Evolutionary conservation across 2,329 filamentous ascomycete genomes (phyloP).

Genomic region (Myriosclerotinia curreyana): DNA sequence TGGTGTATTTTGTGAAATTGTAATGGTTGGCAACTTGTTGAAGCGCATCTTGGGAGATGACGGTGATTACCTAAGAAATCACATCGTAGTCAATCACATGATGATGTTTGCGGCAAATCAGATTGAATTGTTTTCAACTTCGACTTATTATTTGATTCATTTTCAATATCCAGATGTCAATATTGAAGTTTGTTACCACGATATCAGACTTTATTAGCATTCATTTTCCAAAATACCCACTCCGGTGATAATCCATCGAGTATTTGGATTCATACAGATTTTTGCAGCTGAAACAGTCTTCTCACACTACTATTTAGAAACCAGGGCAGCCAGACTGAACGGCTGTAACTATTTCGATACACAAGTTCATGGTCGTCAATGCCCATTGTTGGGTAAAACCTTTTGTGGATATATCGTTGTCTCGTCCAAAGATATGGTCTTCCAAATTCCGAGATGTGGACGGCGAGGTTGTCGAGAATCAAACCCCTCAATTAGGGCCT

Average conservation of each 20-base stretch:
- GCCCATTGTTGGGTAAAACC: background rate
- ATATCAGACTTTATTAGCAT: too few relatives aligned
- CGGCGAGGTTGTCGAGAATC: background rate
- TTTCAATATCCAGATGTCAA: background rate
- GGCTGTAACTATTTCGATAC: background rate
- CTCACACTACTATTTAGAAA: background rate
- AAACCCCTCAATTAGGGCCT: background rate
- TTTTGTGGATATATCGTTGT: background rate
- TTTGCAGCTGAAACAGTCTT: background rate
- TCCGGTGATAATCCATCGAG: background rate
- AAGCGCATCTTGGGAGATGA: conserved; percentile 2
- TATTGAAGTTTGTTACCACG: too few relatives aligned
- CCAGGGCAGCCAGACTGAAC: background rate
- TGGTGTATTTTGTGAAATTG: background rate
- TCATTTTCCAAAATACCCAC: too few relatives aligned
- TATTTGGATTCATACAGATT: background rate
- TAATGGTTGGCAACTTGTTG: background rate
- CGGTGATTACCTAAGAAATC: conserved; percentile 15
- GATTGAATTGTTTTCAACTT: background rate
- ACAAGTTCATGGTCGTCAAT: background rate
- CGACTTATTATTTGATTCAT: background rate
- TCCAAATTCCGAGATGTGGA: background rate
- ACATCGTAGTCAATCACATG: background rate
- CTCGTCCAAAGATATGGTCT: background rate
- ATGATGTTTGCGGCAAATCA: conserved; percentile 12